A percentile compares a stretch with the other conserved stretches of the same genome.
These are phyloP conservation scores for Pyronema omphalodes DNA, from an alignment of 495 filamentous ascomycete genomes.

Conservation along the genomic window DNA sequence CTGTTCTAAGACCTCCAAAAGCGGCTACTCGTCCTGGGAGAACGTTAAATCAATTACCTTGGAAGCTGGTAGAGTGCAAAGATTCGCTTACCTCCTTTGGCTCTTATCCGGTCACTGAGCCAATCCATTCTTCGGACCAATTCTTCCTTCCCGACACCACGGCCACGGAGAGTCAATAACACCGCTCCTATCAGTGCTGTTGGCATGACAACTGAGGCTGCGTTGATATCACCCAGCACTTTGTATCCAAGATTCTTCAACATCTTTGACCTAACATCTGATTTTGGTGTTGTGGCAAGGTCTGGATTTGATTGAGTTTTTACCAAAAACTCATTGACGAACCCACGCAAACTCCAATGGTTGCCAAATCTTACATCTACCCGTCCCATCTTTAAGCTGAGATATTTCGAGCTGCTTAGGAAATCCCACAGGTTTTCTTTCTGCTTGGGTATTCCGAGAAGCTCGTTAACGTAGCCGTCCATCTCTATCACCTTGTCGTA, in stretches of 20 bases:
- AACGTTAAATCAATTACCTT: background rate
- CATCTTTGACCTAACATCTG: conserved; percentile 34
- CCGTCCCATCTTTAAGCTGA: conserved; percentile 72
- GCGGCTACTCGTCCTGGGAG: conserved; percentile 59
- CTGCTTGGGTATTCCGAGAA: conserved; percentile 80
- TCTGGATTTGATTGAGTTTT: conserved; percentile 8
- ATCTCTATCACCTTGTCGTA: conserved; percentile 99
- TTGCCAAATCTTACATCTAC: conserved; percentile 93
- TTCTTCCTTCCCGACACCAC: conserved; percentile 76
- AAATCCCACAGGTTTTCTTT: conserved; percentile 87
- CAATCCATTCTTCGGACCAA: conserved; percentile 75
- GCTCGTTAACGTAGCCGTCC: conserved; percentile 85
- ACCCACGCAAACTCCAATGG: conserved; percentile 73
- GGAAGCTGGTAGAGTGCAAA: background rate
- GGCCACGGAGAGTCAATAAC: conserved; percentile 72
- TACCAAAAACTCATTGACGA: conserved; percentile 26
- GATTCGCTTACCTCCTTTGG: conserved; percentile 40
- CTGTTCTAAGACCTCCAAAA: conserved; percentile 62
- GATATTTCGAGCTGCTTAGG: conserved; percentile 67
- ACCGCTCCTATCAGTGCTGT: conserved; percentile 90
- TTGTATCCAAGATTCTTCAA: conserved; percentile 74
- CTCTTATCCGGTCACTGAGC: conserved; percentile 64
- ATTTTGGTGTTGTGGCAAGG: conserved; percentile 26
- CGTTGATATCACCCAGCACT: conserved; percentile 84
- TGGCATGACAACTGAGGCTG: conserved; percentile 93